Percentiles rank a stretch among this genome's conserved stretches.
These are phyloP conservation scores for Mortierella sp. DNA, from an alignment of 371 early-diverging fungal species.

Conservation along the genomic window DNA sequence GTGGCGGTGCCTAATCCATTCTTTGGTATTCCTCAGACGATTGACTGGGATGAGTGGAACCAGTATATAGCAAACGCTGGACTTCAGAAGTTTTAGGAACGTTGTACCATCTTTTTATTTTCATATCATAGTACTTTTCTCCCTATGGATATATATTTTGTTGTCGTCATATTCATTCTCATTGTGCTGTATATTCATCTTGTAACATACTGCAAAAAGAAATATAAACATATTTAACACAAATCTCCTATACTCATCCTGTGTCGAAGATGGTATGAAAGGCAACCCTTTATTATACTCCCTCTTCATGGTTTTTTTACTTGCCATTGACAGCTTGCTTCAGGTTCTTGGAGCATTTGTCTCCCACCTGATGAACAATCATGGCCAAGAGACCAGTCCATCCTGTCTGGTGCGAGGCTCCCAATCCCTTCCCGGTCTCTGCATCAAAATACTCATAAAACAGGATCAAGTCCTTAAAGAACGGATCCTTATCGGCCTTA, in stretches of 20 bases:
- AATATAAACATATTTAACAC: background rate
- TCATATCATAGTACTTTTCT: background rate
- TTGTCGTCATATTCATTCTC: background rate
- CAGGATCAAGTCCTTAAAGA: constrained; percentile 57
- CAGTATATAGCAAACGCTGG: constrained; percentile 49
- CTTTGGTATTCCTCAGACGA: constrained; percentile 52
- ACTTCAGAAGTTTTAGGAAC: constrained; percentile 39
- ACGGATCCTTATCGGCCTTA: constrained; percentile 38
- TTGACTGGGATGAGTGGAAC: constrained; percentile 55
- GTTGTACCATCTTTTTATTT: background rate
- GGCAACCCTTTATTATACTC: too few relatives aligned
- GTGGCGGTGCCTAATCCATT: constrained; percentile 50
- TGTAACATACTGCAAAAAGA: too few relatives aligned
- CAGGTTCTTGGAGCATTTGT: constrained; percentile 21
- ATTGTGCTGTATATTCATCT: background rate
- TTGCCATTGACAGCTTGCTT: constrained; percentile 1
- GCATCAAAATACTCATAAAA: constrained; percentile 63
- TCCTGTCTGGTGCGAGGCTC: constrained; percentile 63
- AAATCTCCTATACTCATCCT: too few relatives aligned
- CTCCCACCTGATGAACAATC: constrained; percentile 44
- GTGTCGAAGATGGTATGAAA: too few relatives aligned
- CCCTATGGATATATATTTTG: background rate
- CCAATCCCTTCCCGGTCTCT: constrained; percentile 60
- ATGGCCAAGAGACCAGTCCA: constrained; percentile 60
- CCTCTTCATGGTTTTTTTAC: too few relatives aligned